Base-by-base conservation (phyloP, 192 early-diverging fungal genomes). In the Haplosporangium gracile region DNA sequence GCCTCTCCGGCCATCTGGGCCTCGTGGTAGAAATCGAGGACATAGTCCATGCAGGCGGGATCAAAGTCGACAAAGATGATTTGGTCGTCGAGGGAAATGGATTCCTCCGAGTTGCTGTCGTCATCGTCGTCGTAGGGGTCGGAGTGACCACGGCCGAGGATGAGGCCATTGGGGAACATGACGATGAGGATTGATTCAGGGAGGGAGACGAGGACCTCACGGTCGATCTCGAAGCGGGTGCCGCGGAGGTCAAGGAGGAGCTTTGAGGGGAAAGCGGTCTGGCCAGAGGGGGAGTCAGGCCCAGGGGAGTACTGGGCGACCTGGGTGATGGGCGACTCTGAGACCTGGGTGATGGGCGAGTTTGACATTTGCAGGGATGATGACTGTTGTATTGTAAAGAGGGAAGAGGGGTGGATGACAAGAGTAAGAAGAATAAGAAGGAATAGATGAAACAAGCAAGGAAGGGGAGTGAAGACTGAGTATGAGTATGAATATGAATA, bases 121-220 rank as follows among this genome's bases (percentile, higher is more conserved):
- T 90, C 81, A 57, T 90, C 87, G 13, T 90, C 88, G 24, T 90
- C 88, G 74, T 86, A 80, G 45, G 60, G 51, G 49, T 86, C 84
- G 3, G 75, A 77, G 60, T 86, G 78, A 18, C 78, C 84, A 15
- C 78, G 75, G 16, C 79, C 80, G 70, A 78, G 82, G 79, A 90
- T 88, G 65, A 92, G 83, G 5, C 93, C 93, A 68, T 93, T 91
- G 39, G 93, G 92, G 85, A 94, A 93, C 91, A 94, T 93, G 75
- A 89, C 90, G 80, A 91, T 90, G 53, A 93, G 88, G 36, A 94
- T 88, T 55, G 89, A 91, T 78, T 94, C 93, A 38, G 93, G 93
- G 11, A 94, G 76, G 57, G 81, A 88, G 72, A 91, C 89, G 7
- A 94, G 80, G 4, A 89, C 89, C 20, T 94, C 92, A 29, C 93